These are phyloP conservation scores for Schwanniomyces pseudopolymorphus DNA, from an alignment of 805 yeast genomes.

Conservation along the genomic window DNA sequence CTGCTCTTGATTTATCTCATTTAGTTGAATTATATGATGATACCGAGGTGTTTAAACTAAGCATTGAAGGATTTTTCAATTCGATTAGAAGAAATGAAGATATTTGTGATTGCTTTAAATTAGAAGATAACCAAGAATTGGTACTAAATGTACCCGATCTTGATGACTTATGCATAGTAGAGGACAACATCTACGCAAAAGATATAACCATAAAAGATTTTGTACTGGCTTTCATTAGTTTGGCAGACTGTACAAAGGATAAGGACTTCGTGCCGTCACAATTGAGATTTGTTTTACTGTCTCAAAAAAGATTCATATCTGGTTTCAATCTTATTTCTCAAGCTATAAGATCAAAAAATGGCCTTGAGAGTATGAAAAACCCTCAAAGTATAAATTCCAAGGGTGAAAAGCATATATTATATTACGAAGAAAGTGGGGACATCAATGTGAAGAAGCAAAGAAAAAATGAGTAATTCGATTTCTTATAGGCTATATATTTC, in stretches of 20 bases:
- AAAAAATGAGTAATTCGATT: background rate
- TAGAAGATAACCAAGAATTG: conserved; percentile 26
- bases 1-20: conserved; percentile 13
- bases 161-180: conserved; percentile 24
- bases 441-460: background rate
- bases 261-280: conserved; percentile 7
- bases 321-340: conserved; percentile 23
- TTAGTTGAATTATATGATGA: conserved; percentile 27
- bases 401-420: background rate
- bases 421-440: background rate
- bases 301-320: conserved; percentile 26
- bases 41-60: conserved; percentile 12
- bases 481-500: background rate
- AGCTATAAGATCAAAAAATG: conserved; percentile 16
- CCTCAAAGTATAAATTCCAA: background rate
- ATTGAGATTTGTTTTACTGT: conserved; percentile 18
- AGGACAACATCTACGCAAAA: conserved; percentile 28
- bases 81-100: conserved; percentile 26
- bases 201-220: conserved; percentile 26
- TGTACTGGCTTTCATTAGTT: conserved; percentile 18
- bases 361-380: conserved; percentile 13
- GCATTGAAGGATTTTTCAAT: conserved; percentile 25
- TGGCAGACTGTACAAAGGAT: conserved; percentile 11
- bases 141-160: conserved; percentile 28
- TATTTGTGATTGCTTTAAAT: conserved; percentile 21